Percentiles rank a stretch among this genome's conserved stretches.
These are phyloP conservation scores for Rhytidhysteron rufulum DNA, from an alignment of 2,329 filamentous ascomycete genomes.

Conservation along the genomic window DNA sequence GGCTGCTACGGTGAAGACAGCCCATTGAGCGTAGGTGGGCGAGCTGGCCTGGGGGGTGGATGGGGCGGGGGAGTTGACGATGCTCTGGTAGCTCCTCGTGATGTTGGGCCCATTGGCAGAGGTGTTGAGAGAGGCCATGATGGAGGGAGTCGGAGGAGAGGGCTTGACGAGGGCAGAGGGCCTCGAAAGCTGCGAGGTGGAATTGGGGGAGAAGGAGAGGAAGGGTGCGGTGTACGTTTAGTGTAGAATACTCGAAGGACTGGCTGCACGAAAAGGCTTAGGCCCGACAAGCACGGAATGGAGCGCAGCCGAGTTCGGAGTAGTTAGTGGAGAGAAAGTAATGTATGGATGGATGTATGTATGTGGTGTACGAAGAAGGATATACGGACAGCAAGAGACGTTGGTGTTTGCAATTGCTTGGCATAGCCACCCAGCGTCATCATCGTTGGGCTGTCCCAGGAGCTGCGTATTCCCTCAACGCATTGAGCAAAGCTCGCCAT, in stretches of 20 bases:
- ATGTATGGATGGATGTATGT: too few relatives aligned
- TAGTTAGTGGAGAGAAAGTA: too few relatives aligned
- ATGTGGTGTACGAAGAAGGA: too few relatives aligned
- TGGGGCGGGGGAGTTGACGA: conserved; percentile 59
- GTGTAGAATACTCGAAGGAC: too few relatives aligned
- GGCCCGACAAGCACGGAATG: neutral
- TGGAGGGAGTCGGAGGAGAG: conserved; percentile 64
- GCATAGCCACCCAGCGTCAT: too few relatives aligned
- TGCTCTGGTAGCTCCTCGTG: conserved; percentile 58
- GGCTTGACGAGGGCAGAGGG: conserved; percentile 55
- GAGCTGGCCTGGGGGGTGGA: conserved; percentile 60
- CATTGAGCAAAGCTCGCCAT: too few relatives aligned
- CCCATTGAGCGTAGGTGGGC: conserved; percentile 87
- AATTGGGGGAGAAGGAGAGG: neutral
- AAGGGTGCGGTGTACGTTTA: neutral
- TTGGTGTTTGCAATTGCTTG: too few relatives aligned
- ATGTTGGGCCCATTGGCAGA: conserved; percentile 53
- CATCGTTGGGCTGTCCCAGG: too few relatives aligned
- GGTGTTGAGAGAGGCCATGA: conserved; percentile 67
- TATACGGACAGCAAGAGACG: too few relatives aligned
- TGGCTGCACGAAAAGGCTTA: too few relatives aligned
- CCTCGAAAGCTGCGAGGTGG: neutral
- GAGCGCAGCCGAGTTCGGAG: too few relatives aligned
- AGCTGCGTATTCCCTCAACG: too few relatives aligned
- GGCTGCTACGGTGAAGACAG: conserved; percentile 86